Evolutionary conservation across 768 basidiomycete species (phyloP).

Genomic region (Trametes elegans): DNA sequence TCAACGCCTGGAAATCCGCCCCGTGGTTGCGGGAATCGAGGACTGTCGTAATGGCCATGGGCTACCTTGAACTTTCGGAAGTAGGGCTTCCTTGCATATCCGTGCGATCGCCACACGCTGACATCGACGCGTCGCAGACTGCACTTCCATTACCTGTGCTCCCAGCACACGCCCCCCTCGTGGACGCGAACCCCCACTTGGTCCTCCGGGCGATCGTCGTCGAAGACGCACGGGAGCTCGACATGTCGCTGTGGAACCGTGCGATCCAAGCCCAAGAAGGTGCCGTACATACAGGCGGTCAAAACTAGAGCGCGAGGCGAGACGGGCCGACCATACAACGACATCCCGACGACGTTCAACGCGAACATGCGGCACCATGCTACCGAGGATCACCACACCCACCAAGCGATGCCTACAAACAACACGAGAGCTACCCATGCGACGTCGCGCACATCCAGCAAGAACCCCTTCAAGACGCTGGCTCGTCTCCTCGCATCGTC

Average conservation of each 20-base stretch:
- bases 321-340: too few species aligned
- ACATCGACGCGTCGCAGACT: conserved; percentile 5
- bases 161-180: conserved; percentile 13
- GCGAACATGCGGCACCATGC: background rate
- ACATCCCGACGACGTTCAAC: too few species aligned
- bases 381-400: conserved; percentile 21
- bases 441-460: conserved; percentile 32
- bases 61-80: conserved; percentile 50
- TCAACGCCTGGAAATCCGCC: conserved; percentile 33
- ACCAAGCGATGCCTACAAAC: conserved; percentile 35
- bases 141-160: conserved; percentile 9
- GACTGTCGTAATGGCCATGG: conserved; percentile 51
- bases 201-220: conserved; percentile 56
- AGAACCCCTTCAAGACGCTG: conserved; percentile 31
- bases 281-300: background rate
- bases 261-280: conserved; percentile 29
- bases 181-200: conserved; percentile 40
- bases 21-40: conserved; percentile 56
- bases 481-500: conserved; percentile 13
- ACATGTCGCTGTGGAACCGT: conserved; percentile 43
- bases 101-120: background rate
- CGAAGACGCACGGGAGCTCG: conserved; percentile 45
- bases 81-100: conserved; percentile 35
- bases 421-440: conserved; percentile 37
- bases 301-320: background rate